These are phyloP conservation scores for Sugiyamaella japonica DNA, from an alignment of 1,139 yeast species.

Conservation along the genomic window DNA sequence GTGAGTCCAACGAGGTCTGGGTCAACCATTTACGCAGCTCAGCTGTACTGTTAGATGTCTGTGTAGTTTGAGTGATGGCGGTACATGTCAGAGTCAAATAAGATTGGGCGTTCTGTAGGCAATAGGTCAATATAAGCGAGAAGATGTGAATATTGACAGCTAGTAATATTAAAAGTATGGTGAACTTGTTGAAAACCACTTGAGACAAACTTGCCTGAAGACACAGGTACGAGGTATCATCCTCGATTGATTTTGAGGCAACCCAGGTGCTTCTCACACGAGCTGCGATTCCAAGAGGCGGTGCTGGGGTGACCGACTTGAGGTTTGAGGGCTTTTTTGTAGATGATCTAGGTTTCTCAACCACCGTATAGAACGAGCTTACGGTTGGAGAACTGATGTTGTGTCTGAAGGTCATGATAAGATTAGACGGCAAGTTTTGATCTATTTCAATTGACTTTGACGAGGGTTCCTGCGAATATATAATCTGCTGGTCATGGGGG, in stretches of 20 bases:
- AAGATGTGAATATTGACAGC: conserved; percentile 24
- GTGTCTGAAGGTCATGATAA: conserved; percentile 7
- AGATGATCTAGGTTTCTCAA: conserved; percentile 20
- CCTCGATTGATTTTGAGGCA: conserved; percentile 15
- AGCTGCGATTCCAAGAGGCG: not conserved
- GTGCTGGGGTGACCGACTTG: not conserved
- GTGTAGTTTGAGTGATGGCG: not conserved
- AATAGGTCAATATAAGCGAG: not conserved
- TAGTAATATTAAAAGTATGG: conserved; percentile 24
- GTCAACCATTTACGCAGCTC: not conserved
- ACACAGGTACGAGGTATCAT: conserved; percentile 29
- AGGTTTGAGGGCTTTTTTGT: not conserved
- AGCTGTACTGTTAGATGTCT: not conserved
- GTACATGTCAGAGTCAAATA: conserved; percentile 2
- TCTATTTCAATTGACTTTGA: too few relatives aligned
- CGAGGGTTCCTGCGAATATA: too few relatives aligned
- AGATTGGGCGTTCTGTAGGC: conserved; percentile 2
- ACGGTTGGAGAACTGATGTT: conserved; percentile 25
- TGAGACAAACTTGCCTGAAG: conserved; percentile 27
- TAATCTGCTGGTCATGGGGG: too few relatives aligned
- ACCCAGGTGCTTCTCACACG: conserved; percentile 3
- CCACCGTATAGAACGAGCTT: conserved; percentile 30
- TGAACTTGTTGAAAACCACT: conserved; percentile 23
- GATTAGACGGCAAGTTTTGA: too few relatives aligned
- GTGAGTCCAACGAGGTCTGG: conserved; percentile 2